Percentiles rank a stretch among this genome's conserved stretches.
Evolutionary conservation across 768 basidiomycete species (phyloP).

Genomic region (Mycena galopus): DNA sequence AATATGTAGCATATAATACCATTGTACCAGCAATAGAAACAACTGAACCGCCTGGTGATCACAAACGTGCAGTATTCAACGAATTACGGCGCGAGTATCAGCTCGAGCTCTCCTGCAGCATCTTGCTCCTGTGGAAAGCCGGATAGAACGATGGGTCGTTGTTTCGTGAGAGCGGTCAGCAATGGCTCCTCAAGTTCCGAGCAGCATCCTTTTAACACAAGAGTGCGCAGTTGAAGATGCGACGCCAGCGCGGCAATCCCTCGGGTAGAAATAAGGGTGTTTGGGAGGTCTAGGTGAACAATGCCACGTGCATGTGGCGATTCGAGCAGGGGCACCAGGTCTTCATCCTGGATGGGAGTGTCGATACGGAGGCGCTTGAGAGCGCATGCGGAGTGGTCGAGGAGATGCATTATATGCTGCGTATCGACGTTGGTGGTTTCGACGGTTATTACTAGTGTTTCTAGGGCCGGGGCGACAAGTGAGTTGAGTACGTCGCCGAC

Average conservation of each 20-base stretch:
- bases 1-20: neutral
- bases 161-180: neutral
- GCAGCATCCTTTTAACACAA: neutral
- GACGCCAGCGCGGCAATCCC: neutral
- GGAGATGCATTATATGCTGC: neutral
- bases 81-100: neutral
- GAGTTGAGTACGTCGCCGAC: neutral
- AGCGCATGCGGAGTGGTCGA: neutral
- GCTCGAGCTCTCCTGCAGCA: neutral
- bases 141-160: neutral
- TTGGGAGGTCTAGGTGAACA: neutral
- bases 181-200: neutral
- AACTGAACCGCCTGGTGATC: no score
- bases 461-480: neutral
- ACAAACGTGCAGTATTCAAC: neutral
- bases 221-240: neutral
- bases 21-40: no score
- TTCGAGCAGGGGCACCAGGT: neutral
- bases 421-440: neutral
- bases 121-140: neutral
- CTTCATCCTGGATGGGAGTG: neutral
- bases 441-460: neutral
- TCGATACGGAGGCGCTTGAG: neutral
- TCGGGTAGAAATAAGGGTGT: neutral
- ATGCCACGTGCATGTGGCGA: neutral